Base-by-base conservation (phyloP, 176 grass and related monocot genomes). In the Aegilops tauschii region DNA sequence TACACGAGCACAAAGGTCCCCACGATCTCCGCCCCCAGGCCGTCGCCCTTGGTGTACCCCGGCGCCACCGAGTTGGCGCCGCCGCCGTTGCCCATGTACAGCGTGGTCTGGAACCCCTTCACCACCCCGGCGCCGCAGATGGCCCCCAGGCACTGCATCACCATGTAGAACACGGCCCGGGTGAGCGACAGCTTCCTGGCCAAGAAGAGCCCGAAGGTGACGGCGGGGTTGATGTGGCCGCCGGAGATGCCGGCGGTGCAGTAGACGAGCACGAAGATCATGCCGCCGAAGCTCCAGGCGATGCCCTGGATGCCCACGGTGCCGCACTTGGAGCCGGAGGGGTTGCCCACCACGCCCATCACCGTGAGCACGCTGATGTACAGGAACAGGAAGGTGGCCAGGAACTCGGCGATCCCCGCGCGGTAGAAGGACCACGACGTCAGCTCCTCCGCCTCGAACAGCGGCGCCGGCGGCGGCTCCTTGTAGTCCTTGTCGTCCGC, bases 151-250 rank as follows among this genome's bases (percentile, higher is more conserved):
- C 95, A 95, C 92, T 95, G 95, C 91, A 91, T 91, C 58, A 87
- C 89, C 66, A 92, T 88, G 93, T 97, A 97, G 47, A 86, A 91
- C 52, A 93, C 2, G 1, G 92, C 93, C 20, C 95, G 34, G 0
- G 87, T 82, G 4, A 97, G 81, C 11, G 95, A 94, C 7, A 97
- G 73, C 86, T 94, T 97, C 16, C 95, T 21, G 1, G 86, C 95
- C 23, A 94, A 34, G 42, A 97, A 83, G 42, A 94, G 92, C 8
- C 92, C 95, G 40, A 97, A 97, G 67, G 95, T 93, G 40, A 97
- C 92, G 2, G 94, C 94, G 29, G 95, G 95, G 88, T 97, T 97
- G 80, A 97, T 97, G 82, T 97, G 95, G 16, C 95, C 95, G 20
- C 92, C 65, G 5, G 65, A 68, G 5, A 68, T 17, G 30, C 65